phyloP scores from a whole-genome alignment of 1,284 basidiomycete species.

The Porogramme epimiltina region DNA sequence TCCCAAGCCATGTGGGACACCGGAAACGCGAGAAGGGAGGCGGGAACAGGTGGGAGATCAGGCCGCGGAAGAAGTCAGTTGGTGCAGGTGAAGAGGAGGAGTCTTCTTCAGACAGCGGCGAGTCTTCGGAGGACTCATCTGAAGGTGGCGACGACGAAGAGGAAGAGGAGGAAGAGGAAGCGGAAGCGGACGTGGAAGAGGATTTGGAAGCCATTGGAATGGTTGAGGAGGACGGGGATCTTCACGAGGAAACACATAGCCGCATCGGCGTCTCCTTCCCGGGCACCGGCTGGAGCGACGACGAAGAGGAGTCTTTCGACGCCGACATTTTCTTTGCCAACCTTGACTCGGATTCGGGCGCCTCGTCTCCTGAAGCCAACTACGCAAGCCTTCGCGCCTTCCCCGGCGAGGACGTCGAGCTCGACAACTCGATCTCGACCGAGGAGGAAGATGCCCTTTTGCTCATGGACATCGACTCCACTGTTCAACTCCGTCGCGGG shows the following conservation, averaged over 20 bases:
- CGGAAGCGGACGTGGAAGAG: conserved; percentile 39
- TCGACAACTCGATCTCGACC: conserved; percentile 24
- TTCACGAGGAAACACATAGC: conserved; percentile 32
- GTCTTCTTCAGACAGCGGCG: conserved; percentile 33
- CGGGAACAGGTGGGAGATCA: conserved; percentile 67
- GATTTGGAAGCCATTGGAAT: conserved; percentile 27
- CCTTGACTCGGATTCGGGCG: conserved; percentile 54
- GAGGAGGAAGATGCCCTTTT: conserved; percentile 33
- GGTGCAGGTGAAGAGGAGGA: conserved; percentile 50
- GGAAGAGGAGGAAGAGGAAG: conserved; percentile 39
- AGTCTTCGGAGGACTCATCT: conserved; percentile 36
- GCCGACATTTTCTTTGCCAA: conserved; percentile 80
- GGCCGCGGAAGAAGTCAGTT: conserved; percentile 67
- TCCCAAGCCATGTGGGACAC: conserved; percentile 37
- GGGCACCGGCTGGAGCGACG: conserved; percentile 68
- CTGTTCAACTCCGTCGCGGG: conserved; percentile 30
- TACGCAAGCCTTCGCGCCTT: conserved; percentile 37
- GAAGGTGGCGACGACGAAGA: conserved; percentile 58
- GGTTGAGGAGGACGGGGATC: conserved; percentile 10
- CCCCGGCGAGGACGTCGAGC: conserved; percentile 28
- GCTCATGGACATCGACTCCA: conserved; percentile 33
- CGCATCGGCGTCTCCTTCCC: conserved; percentile 48
- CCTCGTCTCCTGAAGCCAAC: conserved; percentile 31
- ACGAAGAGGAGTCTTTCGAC: conserved; percentile 71
- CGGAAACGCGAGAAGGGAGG: conserved; percentile 42